Base-by-base conservation (phyloP, 495 filamentous ascomycete species). In the Penicillium lagena region DNA sequence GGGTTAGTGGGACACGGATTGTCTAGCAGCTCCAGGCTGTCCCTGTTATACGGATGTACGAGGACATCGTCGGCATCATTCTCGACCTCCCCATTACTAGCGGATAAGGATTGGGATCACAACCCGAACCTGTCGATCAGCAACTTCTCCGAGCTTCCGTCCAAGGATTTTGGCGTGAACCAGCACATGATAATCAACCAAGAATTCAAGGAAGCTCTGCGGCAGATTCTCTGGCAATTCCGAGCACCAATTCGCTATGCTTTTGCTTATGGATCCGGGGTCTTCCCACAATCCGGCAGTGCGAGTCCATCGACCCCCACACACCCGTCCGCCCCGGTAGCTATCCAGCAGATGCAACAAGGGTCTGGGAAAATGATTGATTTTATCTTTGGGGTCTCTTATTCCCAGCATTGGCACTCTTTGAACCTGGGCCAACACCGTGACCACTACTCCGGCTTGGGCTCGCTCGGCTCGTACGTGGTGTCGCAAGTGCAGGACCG, bases 361-460 rank as follows among this genome's bases (percentile, higher is more conserved):
- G 87, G 87, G 33, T 82, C 80, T 1, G 87, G 85, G 8, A 96
- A 96, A 64, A 94, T 97, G 86, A 95, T 98, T 52, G 93, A 98
- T 63, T 93, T 97, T 56, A 94, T 98, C 44, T 95, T 97, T 52
- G 94, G 93, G 29, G 91, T 97, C 10, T 87, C 85, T 6, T 87
- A 95, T 63, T 90, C 87, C 3, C 87, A 98, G 59, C 93, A 98
- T 66, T 98, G 91, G 90, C 93, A 98, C 68, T 85, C 82, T 13
- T 66, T 98, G 37, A 98, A 98, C 61, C 72, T 98, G 28, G 67
- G 71, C 41, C 85, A 95, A 56, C 87, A 98, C 56, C 84, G 87
- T 9, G 80, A 94, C 58, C 93, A 98, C 64, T 98, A 98, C 67
- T 96, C 89, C 2, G 79, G 77, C 9, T 66, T 97, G 3, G 87